Base-by-base conservation (phyloP, 148 eudicot genomes). In the Linanthus parryae region DNA sequence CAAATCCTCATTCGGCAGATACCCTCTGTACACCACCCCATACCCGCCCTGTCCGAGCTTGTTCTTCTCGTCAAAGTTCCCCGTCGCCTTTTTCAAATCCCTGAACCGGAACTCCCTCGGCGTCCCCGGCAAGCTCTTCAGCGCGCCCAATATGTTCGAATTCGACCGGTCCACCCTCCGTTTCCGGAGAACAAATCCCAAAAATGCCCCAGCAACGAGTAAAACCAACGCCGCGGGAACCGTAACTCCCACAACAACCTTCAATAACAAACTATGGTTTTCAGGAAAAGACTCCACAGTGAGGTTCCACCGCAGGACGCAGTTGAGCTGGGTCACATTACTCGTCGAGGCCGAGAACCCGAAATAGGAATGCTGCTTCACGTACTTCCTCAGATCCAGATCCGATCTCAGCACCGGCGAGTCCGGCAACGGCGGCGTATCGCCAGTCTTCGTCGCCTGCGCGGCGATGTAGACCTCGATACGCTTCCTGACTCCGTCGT, bases 271-370 rank as follows among this genome's bases (percentile, higher is more conserved):
- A 5, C 5, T 14, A 24, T 54, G 24, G 3, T 54, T 47, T 3
- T 43, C 51, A 5, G 54, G 51, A 14, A 72, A 64, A 13, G 64
- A 14, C 16, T 74, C 61, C 10, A 91, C 84, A 1, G 97, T 83
- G 19, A 91, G 38, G 38, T 91, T 91, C 97, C 97, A 91, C 62
- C 82, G 71, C 31, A 76, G 52, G 1, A 91, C 82, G 30, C 97
- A 91, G 63, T 91, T 87, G n/a, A 91, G 71, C 71, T 91, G 71
- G 2, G 40, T 51, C 2, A 30, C 19, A 12, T 14, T 64, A 21
- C 97, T 84, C 0, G 97, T 91, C 0, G 95, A 74, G 0, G 86
- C 97, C 2, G 97, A 67, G 39, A 91, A 91, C 7, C 97, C 97
- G 48, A 91, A 86, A 48, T 86, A 91, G 0, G 94, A 81, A 11